phyloP scores from a whole-genome alignment of 768 basidiomycete genomes.

The Hygrocybe punicea region DNA sequence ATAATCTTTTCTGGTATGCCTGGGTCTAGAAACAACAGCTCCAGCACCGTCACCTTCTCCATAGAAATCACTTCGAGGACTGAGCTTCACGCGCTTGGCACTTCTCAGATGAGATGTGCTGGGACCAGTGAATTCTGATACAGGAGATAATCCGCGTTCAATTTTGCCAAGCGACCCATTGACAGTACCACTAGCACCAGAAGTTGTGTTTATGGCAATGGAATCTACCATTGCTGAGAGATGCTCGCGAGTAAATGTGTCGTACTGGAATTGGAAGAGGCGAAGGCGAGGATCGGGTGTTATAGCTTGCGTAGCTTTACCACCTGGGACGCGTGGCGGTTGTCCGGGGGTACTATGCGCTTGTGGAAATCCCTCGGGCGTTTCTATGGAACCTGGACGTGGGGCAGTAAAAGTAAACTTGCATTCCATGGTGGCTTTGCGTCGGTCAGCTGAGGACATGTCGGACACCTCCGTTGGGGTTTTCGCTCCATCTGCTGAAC shows the following conservation, averaged over 20 bases:
- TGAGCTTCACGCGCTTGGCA: slow-evolving; percentile 77
- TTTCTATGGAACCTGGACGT: slow-evolving; percentile 22
- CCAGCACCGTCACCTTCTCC: slow-evolving; percentile 48
- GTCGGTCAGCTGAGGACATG: slow-evolving; percentile 44
- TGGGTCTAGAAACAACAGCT: slow-evolving; percentile 50
- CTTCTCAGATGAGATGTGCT: slow-evolving; percentile 57
- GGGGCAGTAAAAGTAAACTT: slow-evolving; percentile 78
- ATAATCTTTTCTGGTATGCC: slow-evolving; percentile 57
- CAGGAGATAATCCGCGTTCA: slow-evolving; percentile 43
- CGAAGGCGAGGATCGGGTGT: slow-evolving; percentile 72
- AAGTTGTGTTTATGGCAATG: slow-evolving; percentile 77
- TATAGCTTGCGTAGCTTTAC: slow-evolving; percentile 24
- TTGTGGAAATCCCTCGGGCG: slow-evolving; percentile 40
- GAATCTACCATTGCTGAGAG: slow-evolving; percentile 92
- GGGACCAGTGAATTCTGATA: slow-evolving; percentile 43
- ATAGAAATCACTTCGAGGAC: slow-evolving; percentile 59
- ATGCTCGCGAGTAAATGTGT: slow-evolving; percentile 93
- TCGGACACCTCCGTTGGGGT: slow-evolving; percentile 50
- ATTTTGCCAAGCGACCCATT: slow-evolving; percentile 48
- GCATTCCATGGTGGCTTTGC: slow-evolving; percentile 48
- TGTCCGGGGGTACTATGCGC: slow-evolving; percentile 62
- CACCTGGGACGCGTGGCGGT: slow-evolving; percentile 23
- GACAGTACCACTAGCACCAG: slow-evolving; percentile 49
- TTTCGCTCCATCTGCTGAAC: slow-evolving; percentile 39
- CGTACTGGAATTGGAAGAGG: slow-evolving; percentile 91